Evolutionary conservation across 345 rosid genomes (phyloP), one percentile per base, ranked within the genome.

Genomic region (Cochlearia excelsa): DNA sequence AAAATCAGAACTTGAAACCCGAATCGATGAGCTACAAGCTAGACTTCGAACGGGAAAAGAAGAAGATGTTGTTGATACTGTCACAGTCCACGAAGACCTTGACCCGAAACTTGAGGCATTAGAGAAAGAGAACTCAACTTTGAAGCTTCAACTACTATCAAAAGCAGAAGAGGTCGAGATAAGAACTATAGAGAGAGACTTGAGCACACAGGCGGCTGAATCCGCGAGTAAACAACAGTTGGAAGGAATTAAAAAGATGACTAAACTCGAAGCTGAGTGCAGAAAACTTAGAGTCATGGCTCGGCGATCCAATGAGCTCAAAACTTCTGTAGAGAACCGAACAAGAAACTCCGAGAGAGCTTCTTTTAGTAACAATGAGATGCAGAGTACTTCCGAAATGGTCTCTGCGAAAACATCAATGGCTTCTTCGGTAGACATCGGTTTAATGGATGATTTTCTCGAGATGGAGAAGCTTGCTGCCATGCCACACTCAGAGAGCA

Each of bases 371-470:
- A 88, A 83, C 40, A 71, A 56, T 38, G 84, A 86, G 4, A 46
- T 59, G 59, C 81, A 69, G 10, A 77, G 75, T 49, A 79, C 72
- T 51, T 79, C 82, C 33, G 80, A 61, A 50, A 84, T 65, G 67
- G 30, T 60, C 3, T 37, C 16, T 7, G 76, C 71, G 38, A 78
- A 77, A 56, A 79, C 66, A 40, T 47, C 67, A 1, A 67, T 77
- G 75, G 50, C 72, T 58, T 67, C 84, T 60, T 71, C 79, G 3
- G 58, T 63, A 40, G 81, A 82, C 44, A 74, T 83, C 37, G 79
- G 81, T 77, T 84, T 93, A 69, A 83, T 93, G 99, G 97, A 88
- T 74, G 99, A 92, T 70, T 92, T 92, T 77, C 86, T 92, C 11
- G 98, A 92, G 78, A 88, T 92, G 95, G 90, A 88, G 64, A 85